These are phyloP conservation scores for Cicer cuneatum DNA, from an alignment of 306 rosid genomes.

Conservation along the genomic window DNA sequence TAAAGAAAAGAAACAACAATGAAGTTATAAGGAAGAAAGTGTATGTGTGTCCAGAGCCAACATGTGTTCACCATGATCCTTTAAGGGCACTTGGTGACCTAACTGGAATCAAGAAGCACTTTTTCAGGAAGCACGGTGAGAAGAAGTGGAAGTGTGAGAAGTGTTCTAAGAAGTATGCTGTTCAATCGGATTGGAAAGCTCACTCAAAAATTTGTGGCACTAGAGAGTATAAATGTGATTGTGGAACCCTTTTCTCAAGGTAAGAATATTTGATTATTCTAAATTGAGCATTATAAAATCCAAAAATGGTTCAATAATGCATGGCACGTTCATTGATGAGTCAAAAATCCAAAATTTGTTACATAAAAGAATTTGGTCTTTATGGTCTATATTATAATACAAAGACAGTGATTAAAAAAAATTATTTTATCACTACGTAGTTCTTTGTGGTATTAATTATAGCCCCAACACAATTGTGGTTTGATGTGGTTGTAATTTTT, in stretches of 20 bases:
- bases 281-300: background rate
- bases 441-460: too few species aligned
- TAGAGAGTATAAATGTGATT: conserved; percentile 81
- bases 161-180: conserved; percentile 88
- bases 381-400: too few species aligned
- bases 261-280: conserved; percentile 36
- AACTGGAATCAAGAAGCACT: conserved; percentile 92
- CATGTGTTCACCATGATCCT: conserved; percentile 86
- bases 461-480: too few species aligned
- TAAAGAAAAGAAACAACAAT: conserved; percentile 68
- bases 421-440: too few species aligned
- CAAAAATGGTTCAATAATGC: background rate
- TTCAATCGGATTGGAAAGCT: conserved; percentile 96
- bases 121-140: conserved; percentile 88
- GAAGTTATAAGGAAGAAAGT: conserved; percentile 75
- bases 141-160: conserved; percentile 95
- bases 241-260: conserved; percentile 94
- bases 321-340: background rate
- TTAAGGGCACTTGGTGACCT: conserved; percentile 90
- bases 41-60: conserved; percentile 75
- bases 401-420: too few species aligned
- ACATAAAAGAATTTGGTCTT: too few species aligned
- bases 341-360: background rate
- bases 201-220: conserved; percentile 96
- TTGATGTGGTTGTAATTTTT: too few species aligned